phyloP scores from a whole-genome alignment of 2,329 filamentous ascomycete species.

The Cladosporium sp. region DNA sequence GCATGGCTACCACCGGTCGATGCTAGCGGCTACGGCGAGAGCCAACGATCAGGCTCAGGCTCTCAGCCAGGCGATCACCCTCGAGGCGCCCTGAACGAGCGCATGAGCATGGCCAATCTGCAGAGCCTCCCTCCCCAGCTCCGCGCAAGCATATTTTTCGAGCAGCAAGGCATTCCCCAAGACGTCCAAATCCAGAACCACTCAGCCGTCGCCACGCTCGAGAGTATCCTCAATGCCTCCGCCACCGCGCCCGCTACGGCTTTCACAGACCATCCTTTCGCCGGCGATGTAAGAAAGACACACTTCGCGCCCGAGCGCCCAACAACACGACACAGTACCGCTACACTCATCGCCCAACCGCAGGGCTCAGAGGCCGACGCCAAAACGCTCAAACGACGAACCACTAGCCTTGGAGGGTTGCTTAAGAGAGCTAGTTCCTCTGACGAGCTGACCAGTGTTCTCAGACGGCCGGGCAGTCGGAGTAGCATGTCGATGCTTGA shows the following conservation, averaged over 20 bases:
- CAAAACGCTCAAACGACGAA: conserved; percentile 10
- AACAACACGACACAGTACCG: conserved; percentile 22
- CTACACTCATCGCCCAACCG: conserved; percentile 10
- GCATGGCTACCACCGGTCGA: conserved; percentile 12
- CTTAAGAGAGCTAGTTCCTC: conserved; percentile 7
- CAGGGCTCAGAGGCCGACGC: conserved; percentile 7
- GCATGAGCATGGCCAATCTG: conserved; percentile 33
- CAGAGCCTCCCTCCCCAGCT: conserved; percentile 69
- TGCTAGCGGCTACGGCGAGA: neutral
- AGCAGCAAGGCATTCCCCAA: conserved; percentile 54
- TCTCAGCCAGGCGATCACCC: conserved; percentile 15
- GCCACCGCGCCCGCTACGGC: conserved; percentile 80
- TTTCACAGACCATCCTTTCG: conserved; percentile 84
- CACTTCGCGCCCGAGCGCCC: conserved; percentile 55
- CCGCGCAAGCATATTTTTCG: conserved; percentile 87
- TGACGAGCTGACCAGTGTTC: neutral
- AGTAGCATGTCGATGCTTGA: conserved; percentile 17
- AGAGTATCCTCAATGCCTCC: conserved; percentile 87
- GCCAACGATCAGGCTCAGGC: conserved; percentile 7
- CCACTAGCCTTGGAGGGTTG: conserved; percentile 11
- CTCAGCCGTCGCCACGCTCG: conserved; percentile 81
- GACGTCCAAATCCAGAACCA: conserved; percentile 59
- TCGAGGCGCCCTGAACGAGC: conserved; percentile 25
- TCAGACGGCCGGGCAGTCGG: conserved; percentile 5
- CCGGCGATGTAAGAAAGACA: conserved; percentile 66